These are phyloP conservation scores for Penicillium hordei DNA, from an alignment of 2,329 filamentous ascomycete genomes.

Conservation along the genomic window DNA sequence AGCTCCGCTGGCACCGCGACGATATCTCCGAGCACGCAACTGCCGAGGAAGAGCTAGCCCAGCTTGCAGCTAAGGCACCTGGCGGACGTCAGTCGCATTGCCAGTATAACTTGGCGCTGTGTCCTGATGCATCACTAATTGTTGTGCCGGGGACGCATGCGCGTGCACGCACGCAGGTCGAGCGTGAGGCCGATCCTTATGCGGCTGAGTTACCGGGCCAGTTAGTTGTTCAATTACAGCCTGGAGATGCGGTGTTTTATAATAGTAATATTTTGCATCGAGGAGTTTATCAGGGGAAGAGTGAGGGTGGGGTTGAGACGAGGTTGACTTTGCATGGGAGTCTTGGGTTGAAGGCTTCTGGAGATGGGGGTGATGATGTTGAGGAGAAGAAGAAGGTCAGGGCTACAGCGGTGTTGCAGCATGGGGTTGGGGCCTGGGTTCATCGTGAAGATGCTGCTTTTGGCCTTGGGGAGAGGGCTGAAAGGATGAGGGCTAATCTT, in stretches of 20 bases:
- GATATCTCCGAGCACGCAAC: conserved; percentile 69
- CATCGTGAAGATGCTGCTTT: conserved; percentile 44
- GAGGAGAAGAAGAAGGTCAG: conserved; percentile 39
- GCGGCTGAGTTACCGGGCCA: conserved; percentile 63
- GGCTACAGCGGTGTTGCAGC: conserved; percentile 47
- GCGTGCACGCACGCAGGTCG: conserved; percentile 67
- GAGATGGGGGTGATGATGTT: conserved; percentile 15
- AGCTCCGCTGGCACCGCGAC: conserved; percentile 81
- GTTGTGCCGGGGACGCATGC: conserved; percentile 75
- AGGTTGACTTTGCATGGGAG: conserved; percentile 47
- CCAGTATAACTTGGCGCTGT: conserved; percentile 85
- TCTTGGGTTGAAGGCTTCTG: conserved; percentile 39
- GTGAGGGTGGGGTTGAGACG: conserved; percentile 37
- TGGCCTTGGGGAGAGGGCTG: conserved; percentile 38
- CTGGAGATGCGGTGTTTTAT: conserved; percentile 83
- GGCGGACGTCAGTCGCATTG: conserved; percentile 62
- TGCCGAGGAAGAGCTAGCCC: conserved; percentile 64
- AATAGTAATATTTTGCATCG: conserved; percentile 77
- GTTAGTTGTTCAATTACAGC: conserved; percentile 63
- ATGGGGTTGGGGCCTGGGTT: conserved; percentile 49
- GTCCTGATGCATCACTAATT: conserved; percentile 69
- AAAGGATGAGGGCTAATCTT: conserved; percentile 47
- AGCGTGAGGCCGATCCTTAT: conserved; percentile 67
- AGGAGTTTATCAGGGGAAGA: conserved; percentile 44
- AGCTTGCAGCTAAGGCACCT: conserved; percentile 55